These are phyloP conservation scores for Fusarium cyanostomum DNA, from an alignment of 2,329 filamentous ascomycete species.

Conservation along the genomic window DNA sequence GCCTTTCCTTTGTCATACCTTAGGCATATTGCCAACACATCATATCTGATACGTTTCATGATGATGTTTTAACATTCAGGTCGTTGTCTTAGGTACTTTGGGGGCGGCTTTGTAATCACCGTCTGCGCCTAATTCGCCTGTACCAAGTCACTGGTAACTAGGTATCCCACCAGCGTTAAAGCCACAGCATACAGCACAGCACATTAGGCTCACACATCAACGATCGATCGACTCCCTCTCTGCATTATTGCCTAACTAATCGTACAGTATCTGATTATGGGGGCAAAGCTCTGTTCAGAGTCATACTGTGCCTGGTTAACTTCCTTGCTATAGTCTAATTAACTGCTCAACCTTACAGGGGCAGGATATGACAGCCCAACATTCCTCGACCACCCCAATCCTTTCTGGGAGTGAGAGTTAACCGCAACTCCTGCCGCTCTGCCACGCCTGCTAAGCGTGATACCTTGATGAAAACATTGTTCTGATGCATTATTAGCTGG, in stretches of 20 bases:
- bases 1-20: not conserved
- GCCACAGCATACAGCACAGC: not conserved
- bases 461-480: constrained; percentile 74
- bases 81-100: not conserved
- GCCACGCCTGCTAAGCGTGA: constrained; percentile 58
- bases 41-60: not conserved
- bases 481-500: constrained; percentile 58
- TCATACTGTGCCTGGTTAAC: not conserved
- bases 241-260: not conserved
- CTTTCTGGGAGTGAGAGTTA: constrained; percentile 78
- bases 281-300: not conserved
- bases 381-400: constrained; percentile 92
- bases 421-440: constrained; percentile 65
- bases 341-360: constrained; percentile 61
- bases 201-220: not conserved
- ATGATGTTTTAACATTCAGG: not conserved
- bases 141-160: constrained; percentile 2
- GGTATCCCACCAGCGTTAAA: not conserved
- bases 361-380: constrained; percentile 89
- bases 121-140: not conserved
- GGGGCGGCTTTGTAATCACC: constrained; percentile 15
- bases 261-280: not conserved
- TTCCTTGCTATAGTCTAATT: not conserved
- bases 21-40: not conserved
- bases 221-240: not conserved